A percentile compares a stretch with the other conserved stretches of the same genome.
phyloP scores from a whole-genome alignment of 164 flowering plant genomes.

The Houttuynia cordata region DNA sequence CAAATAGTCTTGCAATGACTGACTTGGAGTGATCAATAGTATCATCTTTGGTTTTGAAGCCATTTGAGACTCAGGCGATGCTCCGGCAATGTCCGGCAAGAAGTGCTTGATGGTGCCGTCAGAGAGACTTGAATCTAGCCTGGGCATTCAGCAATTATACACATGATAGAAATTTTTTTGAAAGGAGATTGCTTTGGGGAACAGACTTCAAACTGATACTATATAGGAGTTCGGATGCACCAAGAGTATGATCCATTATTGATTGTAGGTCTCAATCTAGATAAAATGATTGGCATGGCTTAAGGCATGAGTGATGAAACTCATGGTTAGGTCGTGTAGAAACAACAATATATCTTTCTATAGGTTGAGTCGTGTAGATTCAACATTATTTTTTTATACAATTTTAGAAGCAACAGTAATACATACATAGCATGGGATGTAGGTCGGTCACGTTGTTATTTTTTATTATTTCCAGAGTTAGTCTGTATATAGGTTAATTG shows the following conservation, averaged over 20 bases:
- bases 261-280: no score
- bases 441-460: not conserved
- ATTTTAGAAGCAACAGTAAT: no score
- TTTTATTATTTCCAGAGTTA: no score
- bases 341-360: no score
- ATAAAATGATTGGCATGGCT: no score
- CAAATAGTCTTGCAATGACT: conserved; percentile 50
- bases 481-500: no score
- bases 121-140: conserved; percentile 55
- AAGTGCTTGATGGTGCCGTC: conserved; percentile 57
- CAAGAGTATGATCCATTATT: no score
- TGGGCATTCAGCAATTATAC: conserved; percentile 44
- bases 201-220: no score
- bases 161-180: conserved; percentile 18
- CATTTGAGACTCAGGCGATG: conserved; percentile 20
- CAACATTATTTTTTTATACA: no score
- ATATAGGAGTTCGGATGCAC: not conserved
- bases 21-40: conserved; percentile 34
- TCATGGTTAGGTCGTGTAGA: no score
- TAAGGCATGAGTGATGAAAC: no score
- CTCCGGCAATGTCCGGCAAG: conserved; percentile 25
- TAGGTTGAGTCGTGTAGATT: no score
- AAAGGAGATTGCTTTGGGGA: not conserved
- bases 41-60: conserved; percentile 61
- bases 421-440: not conserved